Evolutionary conservation across 345 rosid genomes (phyloP).

Genomic region (Eucalyptus curtisii): DNA sequence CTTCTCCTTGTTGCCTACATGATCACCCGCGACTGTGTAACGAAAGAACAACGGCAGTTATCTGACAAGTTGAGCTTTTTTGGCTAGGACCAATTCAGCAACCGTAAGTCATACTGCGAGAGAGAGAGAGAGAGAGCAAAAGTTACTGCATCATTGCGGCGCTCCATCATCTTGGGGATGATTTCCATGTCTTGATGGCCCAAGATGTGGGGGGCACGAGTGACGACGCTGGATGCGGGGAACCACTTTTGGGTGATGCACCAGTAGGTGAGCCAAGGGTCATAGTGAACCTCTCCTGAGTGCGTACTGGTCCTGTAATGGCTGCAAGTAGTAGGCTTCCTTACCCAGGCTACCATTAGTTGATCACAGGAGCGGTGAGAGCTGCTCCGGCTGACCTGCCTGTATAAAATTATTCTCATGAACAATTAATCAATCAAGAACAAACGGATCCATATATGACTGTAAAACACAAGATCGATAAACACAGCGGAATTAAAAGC

Average conservation of each 20-base stretch:
- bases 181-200: conserved; percentile 20
- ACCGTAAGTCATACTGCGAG: neutral
- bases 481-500: too few species aligned
- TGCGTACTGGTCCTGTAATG: conserved; percentile 33
- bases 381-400: neutral
- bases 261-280: conserved; percentile 42
- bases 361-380: neutral
- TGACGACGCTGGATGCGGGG: conserved; percentile 15
- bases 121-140: neutral
- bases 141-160: conserved; percentile 1
- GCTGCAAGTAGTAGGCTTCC: neutral
- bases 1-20: conserved; percentile 41
- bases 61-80: neutral
- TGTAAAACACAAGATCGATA: too few species aligned
- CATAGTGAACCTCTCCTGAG: conserved; percentile 27
- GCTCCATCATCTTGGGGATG: neutral
- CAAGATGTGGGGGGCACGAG: conserved; percentile 4
- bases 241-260: conserved; percentile 46
- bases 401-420: too few species aligned
- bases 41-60: neutral
- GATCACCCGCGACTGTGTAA: conserved; percentile 2
- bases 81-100: neutral
- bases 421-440: too few species aligned
- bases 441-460: too few species aligned
- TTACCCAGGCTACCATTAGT: neutral